Conservation (phyloP, 2,329 filamentous ascomycete species). For the Colletotrichum karsti region DNA sequence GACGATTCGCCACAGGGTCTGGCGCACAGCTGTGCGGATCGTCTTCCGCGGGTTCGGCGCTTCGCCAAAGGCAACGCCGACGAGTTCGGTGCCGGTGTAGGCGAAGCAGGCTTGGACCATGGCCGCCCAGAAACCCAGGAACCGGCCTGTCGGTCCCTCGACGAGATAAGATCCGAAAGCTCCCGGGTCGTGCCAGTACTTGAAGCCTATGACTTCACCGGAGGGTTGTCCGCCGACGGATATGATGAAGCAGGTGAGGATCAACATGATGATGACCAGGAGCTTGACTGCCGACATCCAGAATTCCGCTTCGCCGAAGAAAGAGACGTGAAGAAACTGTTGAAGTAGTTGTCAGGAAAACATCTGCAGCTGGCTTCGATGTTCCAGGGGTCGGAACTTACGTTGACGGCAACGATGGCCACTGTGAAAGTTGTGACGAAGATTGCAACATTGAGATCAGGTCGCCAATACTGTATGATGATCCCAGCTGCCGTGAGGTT, state of each 20-base stretch:
- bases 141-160: conserved; percentile 44
- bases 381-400: no score
- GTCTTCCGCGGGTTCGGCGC: conserved; percentile 34
- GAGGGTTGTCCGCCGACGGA: conserved; percentile 48
- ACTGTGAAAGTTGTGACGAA: conserved; percentile 46
- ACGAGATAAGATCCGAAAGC: conserved; percentile 47
- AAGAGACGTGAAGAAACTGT: conserved; percentile 45
- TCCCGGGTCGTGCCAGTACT: conserved; percentile 52
- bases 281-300: conserved; percentile 55
- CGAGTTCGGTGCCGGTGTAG: conserved; percentile 71
- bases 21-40: conserved; percentile 33
- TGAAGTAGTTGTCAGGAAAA: not conserved
- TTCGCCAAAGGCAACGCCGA: conserved; percentile 77
- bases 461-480: conserved; percentile 47
- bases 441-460: conserved; percentile 46
- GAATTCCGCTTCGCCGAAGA: conserved; percentile 58
- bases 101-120: conserved; percentile 48
- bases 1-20: conserved; percentile 36
- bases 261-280: conserved; percentile 49
- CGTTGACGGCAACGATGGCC: conserved; percentile 43
- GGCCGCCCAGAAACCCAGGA: conserved; percentile 49
- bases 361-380: rapidly evolving
- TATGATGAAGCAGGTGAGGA: conserved; percentile 46
- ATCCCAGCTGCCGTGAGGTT: conserved; percentile 49
- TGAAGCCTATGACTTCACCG: conserved; percentile 48